Evolutionary conservation across 148 eudicot species (phyloP), one percentile per base, ranked within the genome.

Genomic region (Chenopodium quinoa): DNA sequence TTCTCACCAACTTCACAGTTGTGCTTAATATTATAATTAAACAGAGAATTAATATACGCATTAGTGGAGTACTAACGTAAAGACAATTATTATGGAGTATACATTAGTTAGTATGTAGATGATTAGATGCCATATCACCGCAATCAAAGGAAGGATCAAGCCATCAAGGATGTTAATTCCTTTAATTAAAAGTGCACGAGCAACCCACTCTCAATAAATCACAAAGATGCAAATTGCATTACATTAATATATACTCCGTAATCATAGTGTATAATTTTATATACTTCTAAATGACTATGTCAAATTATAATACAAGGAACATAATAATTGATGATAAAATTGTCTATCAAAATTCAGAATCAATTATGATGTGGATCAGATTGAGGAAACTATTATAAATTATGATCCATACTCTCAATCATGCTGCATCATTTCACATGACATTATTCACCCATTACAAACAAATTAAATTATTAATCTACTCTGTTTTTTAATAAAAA

Each of bases 351-450:
- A 58, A 71, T 73, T 27, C 12, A 70, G 74, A 32, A 54, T 74
- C 69, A 75, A 67, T 79, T 13, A 75, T 79, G 79, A 79, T 66
- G 62, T 34, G 71, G 70, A 79, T 83, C 34, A 44, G 82, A 73
- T 79, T 66, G 52, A 48, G 75, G 67, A 56, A 56, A 58, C 34
- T 34, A 37, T 54, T 79, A 52, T 65, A 23, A 22, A 52, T 64
- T 52, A 56, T 40, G 78, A 1, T 74, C 75, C 79, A 79, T 79
- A 40, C 58, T 52, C 68, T 83, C 81, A 73, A 83, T 79, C 79
- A 79, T 74, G 20, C 14, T 1, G 47, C 70, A 76, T 82, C 84
- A 76, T 69, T 56, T 77, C 82, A 75, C 82, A 79, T 83, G 82
- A 66, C 17, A 78, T 73, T 60, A 78, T 83, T 78, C 81, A 83